Percentiles rank a stretch among this genome's conserved stretches.
These are phyloP conservation scores for Penicillium tannophilum DNA, from an alignment of 495 filamentous ascomycete genomes.

Conservation along the genomic window DNA sequence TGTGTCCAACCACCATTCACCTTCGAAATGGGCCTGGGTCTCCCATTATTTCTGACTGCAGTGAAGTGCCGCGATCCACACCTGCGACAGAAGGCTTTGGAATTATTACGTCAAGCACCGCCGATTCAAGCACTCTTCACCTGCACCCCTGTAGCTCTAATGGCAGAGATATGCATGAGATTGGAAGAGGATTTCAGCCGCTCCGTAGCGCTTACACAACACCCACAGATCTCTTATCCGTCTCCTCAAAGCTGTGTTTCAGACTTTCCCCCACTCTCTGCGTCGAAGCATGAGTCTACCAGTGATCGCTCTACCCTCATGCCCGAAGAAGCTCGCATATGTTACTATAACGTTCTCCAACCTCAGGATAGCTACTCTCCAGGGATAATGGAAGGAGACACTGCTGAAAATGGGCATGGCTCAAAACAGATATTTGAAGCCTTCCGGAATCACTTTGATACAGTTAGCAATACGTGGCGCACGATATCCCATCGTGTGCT, in stretches of 20 bases:
- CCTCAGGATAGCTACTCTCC: background rate
- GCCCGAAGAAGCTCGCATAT: background rate
- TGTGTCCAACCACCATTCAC: conserved; percentile 23
- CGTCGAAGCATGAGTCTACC: too few species aligned
- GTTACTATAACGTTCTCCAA: background rate
- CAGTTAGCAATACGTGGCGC: background rate
- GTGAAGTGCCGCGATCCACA: conserved; percentile 31
- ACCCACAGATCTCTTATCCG: background rate
- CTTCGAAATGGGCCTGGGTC: conserved; percentile 30
- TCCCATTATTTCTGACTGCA: conserved; percentile 29
- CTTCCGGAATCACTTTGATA: background rate
- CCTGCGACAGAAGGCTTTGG: conserved; percentile 27
- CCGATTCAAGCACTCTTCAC: conserved; percentile 30
- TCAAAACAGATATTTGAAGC: background rate
- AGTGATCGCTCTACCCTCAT: background rate
- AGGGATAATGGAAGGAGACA: background rate
- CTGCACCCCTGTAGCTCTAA: conserved; percentile 9
- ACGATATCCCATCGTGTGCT: background rate
- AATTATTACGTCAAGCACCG: conserved; percentile 25
- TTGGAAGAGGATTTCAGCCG: conserved; percentile 21
- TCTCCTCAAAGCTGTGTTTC: too few species aligned
- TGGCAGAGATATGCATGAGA: conserved; percentile 21
- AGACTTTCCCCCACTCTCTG: too few species aligned
- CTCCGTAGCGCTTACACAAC: background rate
- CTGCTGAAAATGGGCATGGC: background rate